A percentile compares a stretch with the other conserved stretches of the same genome.
These are phyloP conservation scores for Gossypium trilobum DNA, from an alignment of 441 rosid genomes.

Conservation along the genomic window DNA sequence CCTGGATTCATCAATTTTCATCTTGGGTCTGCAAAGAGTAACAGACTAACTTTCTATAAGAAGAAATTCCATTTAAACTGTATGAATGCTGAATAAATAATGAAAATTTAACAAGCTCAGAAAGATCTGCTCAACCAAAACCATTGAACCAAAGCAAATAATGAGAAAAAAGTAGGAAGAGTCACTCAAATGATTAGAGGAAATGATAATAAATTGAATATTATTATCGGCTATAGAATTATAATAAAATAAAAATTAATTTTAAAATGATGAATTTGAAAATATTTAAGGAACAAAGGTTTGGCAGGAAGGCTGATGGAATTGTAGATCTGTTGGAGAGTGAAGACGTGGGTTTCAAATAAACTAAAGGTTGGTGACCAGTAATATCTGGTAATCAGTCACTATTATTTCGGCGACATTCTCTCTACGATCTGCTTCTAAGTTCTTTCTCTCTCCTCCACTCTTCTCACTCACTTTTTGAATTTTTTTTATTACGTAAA, in stretches of 20 bases:
- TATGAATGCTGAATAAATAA: not conserved
- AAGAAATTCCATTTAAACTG: not conserved
- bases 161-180: not conserved
- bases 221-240: too few species aligned
- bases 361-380: not conserved
- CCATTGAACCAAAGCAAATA: not conserved
- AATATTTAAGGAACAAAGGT: too few species aligned
- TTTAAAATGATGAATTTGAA: too few species aligned
- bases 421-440: not conserved
- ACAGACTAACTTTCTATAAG: not conserved
- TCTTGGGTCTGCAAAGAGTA: not conserved
- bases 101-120: not conserved
- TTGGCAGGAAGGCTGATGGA: not conserved
- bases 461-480: too few species aligned
- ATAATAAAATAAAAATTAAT: too few species aligned
- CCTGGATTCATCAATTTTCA: slow-evolving; percentile 1
- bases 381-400: not conserved
- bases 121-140: not conserved
- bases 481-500: too few species aligned
- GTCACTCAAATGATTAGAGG: not conserved
- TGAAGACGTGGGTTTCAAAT: not conserved
- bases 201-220: too few species aligned
- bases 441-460: not conserved
- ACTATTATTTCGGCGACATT: not conserved
- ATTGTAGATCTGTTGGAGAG: not conserved